phyloP scores from a whole-genome alignment of 352 stramenopile genomes.

The Globisporangium spiculum region DNA sequence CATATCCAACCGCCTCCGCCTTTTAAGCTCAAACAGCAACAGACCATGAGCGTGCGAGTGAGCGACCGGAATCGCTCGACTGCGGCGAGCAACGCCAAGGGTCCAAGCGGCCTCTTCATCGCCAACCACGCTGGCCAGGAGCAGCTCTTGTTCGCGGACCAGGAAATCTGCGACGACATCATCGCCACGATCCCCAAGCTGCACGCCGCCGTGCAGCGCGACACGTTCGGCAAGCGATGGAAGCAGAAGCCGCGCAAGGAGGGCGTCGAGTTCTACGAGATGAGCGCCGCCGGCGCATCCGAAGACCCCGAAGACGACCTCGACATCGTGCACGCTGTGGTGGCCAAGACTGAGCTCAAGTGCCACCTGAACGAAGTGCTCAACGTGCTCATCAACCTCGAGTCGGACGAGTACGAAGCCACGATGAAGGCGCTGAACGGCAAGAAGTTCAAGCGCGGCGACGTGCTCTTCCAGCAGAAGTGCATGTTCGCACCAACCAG shows the following conservation, averaged over 20 bases:
- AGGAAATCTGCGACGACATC: conserved; percentile 59
- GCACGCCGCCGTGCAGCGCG: conserved; percentile 32
- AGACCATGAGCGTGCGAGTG: conserved; percentile 19
- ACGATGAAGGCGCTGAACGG: conserved; percentile 52
- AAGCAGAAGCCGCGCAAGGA: conserved; percentile 33
- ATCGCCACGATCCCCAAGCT: conserved; percentile 61
- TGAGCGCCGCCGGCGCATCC: conserved; percentile 27
- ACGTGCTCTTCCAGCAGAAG: conserved; percentile 46
- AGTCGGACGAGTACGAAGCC: conserved; percentile 40
- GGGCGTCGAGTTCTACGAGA: conserved; percentile 43
- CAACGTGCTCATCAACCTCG: conserved; percentile 46
- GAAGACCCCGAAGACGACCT: conserved; percentile 36
- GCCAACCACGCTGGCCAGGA: conserved; percentile 11
- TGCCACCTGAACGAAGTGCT: conserved; percentile 67
- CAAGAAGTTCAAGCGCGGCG: conserved; percentile 44
- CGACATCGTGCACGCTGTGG: conserved; percentile 43
- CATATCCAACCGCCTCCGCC: neutral
- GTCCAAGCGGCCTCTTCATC: conserved; percentile 11
- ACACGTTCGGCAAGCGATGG: conserved; percentile 34
- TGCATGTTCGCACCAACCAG: conserved; percentile 25
- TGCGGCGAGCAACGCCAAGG: conserved; percentile 7
- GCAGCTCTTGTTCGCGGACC: conserved; percentile 42
- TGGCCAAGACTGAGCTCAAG: conserved; percentile 48
- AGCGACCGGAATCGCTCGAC: conserved; percentile 10
- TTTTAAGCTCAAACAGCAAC: neutral